These are phyloP conservation scores for Nannizzia gypsea DNA, from an alignment of 2,329 filamentous ascomycete species.

Conservation along the genomic window DNA sequence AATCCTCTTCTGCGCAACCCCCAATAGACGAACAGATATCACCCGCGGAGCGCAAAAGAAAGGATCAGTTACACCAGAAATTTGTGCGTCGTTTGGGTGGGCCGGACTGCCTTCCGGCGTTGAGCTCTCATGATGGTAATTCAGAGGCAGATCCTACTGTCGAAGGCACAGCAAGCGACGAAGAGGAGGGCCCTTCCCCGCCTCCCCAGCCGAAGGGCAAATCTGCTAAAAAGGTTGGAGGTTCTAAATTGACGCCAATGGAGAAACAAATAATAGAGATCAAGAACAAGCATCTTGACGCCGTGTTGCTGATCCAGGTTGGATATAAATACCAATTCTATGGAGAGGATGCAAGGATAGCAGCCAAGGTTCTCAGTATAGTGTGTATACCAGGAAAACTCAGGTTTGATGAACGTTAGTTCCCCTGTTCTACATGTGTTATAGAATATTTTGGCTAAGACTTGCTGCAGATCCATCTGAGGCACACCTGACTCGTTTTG, in stretches of 20 bases:
- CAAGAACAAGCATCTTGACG: constrained; percentile 82
- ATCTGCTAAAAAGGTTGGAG: constrained; percentile 53
- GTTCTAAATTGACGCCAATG: constrained; percentile 85
- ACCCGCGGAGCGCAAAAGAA: constrained; percentile 45
- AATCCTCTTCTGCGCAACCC: constrained; percentile 34
- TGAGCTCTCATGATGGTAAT: constrained; percentile 46
- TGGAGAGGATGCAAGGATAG: constrained; percentile 81
- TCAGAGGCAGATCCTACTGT: constrained; percentile 47
- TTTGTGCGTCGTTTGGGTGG: constrained; percentile 87
- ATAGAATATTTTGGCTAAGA: constrained; percentile 9
- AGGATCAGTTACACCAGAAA: constrained; percentile 62
- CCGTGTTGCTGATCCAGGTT: constrained; percentile 81
- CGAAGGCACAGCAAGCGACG: constrained; percentile 49
- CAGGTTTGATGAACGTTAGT: constrained; percentile 75
- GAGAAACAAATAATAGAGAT: constrained; percentile 89
- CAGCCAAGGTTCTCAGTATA: constrained; percentile 82
- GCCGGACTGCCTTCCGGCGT: constrained; percentile 62
- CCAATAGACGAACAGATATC: constrained; percentile 14
- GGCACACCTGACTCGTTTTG: constrained; percentile 81
- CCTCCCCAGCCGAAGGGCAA: constrained; percentile 41
- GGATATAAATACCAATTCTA: constrained; percentile 98
- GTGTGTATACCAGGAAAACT: constrained; percentile 95
- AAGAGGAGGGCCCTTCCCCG: constrained; percentile 38
- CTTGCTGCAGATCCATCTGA: constrained; percentile 59
- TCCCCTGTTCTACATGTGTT: background rate